Evolutionary conservation across 768 basidiomycete species (phyloP).

Genomic region (Tylopilus sp.): DNA sequence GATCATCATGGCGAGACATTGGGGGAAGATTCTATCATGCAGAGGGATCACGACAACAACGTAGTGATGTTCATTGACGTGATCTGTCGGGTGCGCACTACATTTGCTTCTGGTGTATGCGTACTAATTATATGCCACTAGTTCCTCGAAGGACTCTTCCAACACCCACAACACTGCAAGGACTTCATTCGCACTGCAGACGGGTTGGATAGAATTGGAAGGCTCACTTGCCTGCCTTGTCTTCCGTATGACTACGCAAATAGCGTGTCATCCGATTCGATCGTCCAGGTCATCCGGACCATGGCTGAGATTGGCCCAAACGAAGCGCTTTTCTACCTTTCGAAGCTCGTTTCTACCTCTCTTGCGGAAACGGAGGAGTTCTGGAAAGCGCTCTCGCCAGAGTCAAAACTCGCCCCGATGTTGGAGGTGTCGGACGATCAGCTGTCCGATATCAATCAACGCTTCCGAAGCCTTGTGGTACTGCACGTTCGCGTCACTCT

Average conservation of each 20-base stretch:
- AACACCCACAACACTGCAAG: constrained; percentile 83
- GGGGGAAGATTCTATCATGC: constrained; percentile 33
- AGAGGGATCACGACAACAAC: constrained; percentile 67
- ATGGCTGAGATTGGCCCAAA: constrained; percentile 84
- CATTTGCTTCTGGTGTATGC: not conserved
- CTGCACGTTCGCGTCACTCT: constrained; percentile 78
- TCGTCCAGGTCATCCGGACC: constrained; percentile 85
- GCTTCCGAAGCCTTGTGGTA: constrained; percentile 70
- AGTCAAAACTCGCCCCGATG: constrained; percentile 63
- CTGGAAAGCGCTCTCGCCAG: constrained; percentile 53
- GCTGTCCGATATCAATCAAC: constrained; percentile 48
- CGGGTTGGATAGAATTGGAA: constrained; percentile 69
- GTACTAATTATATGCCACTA: constrained; percentile 27
- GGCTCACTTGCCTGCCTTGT: constrained; percentile 78
- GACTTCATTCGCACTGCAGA: constrained; percentile 81
- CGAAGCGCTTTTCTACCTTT: constrained; percentile 68
- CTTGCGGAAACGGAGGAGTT: constrained; percentile 67
- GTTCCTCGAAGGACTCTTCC: constrained; percentile 95
- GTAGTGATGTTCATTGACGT: constrained; percentile 79
- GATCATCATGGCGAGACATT: constrained; percentile 13
- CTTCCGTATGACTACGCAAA: constrained; percentile 87
- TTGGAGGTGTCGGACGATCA: constrained; percentile 53
- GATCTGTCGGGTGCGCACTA: constrained; percentile 62
- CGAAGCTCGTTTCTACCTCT: constrained; percentile 65
- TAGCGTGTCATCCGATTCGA: constrained; percentile 79